Evolutionary conservation across 2,329 filamentous ascomycete species (phyloP).

Genomic region (Colletotrichum godetiae): DNA sequence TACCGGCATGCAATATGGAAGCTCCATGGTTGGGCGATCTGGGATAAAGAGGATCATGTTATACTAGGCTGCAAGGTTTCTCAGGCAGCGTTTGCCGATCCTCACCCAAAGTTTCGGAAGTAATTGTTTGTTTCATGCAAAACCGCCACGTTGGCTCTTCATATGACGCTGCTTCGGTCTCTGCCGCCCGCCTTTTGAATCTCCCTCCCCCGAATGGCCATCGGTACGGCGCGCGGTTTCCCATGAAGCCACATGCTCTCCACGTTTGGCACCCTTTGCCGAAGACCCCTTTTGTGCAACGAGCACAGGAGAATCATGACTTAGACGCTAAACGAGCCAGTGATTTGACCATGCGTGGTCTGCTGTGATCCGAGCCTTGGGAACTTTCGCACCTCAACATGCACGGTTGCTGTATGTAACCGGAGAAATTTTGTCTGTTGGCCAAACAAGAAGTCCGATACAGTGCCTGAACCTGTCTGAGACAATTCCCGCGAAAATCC

Average conservation of each 20-base stretch:
- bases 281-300: conserved; percentile 16
- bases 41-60: not conserved
- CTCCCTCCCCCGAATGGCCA: not conserved
- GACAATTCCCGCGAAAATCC: conserved; percentile 16
- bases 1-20: conserved; percentile 7
- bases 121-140: conserved; percentile 30
- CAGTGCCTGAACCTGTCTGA: conserved; percentile 25
- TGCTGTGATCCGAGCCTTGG: conserved; percentile 23
- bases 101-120: conserved; percentile 10
- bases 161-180: conserved; percentile 6
- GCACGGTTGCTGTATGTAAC: conserved; percentile 32
- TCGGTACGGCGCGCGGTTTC: not conserved
- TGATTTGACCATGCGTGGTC: conserved; percentile 6
- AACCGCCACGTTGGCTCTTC: conserved; percentile 20
- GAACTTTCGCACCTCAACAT: conserved; percentile 4
- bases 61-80: conserved; percentile 3
- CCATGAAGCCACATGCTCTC: conserved; percentile 21
- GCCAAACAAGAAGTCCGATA: conserved; percentile 26
- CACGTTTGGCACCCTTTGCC: conserved; percentile 11
- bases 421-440: conserved; percentile 20
- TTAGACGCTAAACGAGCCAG: conserved; percentile 13
- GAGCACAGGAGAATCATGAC: not conserved
- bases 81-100: not conserved
- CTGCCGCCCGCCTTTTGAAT: not conserved
- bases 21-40: not conserved